Evolutionary conservation across 129 eudicot genomes (phyloP).

Genomic region (Sambucus nigra): DNA sequence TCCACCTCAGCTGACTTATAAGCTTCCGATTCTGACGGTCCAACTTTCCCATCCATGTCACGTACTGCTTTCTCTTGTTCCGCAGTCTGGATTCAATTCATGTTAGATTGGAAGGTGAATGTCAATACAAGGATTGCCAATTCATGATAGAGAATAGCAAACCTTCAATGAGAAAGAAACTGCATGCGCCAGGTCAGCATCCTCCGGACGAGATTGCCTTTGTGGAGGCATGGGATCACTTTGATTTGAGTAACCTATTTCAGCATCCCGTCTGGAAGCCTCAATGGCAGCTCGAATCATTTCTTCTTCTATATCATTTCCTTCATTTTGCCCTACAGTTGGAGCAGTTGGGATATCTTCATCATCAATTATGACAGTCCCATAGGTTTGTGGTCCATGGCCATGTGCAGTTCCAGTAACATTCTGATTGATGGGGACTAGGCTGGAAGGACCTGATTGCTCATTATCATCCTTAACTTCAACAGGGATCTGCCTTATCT

Average conservation of each 20-base stretch:
- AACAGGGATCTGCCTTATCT: conserved; percentile 76
- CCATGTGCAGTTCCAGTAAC: conserved; percentile 33
- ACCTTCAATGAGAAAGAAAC: conserved; percentile 83
- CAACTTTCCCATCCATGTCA: conserved; percentile 34
- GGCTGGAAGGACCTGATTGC: conserved; percentile 45
- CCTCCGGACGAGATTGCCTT: conserved; percentile 43
- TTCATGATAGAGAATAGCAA: conserved; percentile 3
- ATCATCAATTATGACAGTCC: conserved; percentile 42
- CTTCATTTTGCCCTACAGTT: conserved; percentile 14
- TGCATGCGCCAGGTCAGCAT: conserved; percentile 71
- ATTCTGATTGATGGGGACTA: conserved; percentile 52
- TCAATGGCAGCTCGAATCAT: conserved; percentile 98
- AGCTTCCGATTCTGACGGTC: conserved; percentile 33
- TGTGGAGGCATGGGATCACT: conserved; percentile 25
- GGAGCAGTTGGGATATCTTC: conserved; percentile 33
- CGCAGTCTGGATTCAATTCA: conserved; percentile 41
- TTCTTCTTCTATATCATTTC: conserved; percentile 74
- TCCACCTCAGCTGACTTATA: conserved; percentile 27
- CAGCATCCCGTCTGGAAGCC: conserved; percentile 86
- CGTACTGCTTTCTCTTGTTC: conserved; percentile 46
- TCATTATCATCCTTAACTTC: conserved; percentile 73
- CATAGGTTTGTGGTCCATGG: conserved; percentile 45
- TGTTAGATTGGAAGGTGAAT: conserved; percentile 15
- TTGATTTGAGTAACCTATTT: conserved; percentile 18
- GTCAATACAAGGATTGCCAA: conserved; percentile 1